phyloP scores from a whole-genome alignment of 108 stramenopile genomes.

The Mayamaea pseudoterrestris region DNA sequence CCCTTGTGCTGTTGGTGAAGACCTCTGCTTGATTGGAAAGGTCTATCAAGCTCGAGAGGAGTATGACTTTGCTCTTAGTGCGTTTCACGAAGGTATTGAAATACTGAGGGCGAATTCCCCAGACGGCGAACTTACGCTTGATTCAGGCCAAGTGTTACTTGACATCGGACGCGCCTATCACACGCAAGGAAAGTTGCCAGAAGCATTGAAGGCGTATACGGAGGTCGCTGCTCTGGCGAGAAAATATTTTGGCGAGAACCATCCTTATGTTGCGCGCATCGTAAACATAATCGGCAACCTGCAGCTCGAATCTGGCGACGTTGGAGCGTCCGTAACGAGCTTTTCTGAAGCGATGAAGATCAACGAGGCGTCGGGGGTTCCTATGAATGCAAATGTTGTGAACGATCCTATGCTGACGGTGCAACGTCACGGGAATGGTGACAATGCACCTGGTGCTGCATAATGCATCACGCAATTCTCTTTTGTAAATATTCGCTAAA shows the following conservation, averaged over 20 bases:
- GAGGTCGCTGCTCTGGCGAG: not conserved
- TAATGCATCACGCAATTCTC: too few species aligned
- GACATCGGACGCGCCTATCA: slow-evolving; percentile 10
- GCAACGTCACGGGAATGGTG: too few species aligned
- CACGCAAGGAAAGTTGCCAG: not conserved
- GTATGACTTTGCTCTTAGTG: slow-evolving; percentile 5
- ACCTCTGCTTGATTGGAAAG: slow-evolving; percentile 5
- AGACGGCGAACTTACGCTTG: slow-evolving; percentile 4
- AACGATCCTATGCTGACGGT: too few species aligned
- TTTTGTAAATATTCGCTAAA: too few species aligned
- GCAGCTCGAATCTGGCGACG: not conserved
- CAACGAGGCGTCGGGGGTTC: not conserved
- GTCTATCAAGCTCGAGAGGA: slow-evolving; percentile 6
- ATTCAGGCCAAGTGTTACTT: slow-evolving; percentile 5
- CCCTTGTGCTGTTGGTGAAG: not conserved
- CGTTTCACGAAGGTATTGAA: not conserved
- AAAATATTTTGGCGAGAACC: slow-evolving; percentile 5
- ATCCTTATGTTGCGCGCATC: slow-evolving; percentile 6
- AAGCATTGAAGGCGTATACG: not conserved
- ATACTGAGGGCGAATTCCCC: not conserved
- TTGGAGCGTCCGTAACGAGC: not conserved
- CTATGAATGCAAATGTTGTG: not conserved
- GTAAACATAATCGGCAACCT: slow-evolving; percentile 1
- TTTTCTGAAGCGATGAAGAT: not conserved
- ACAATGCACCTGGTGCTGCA: too few species aligned